Conservation (phyloP, 1,284 basidiomycete genomes). For the Cerrena zonata region DNA sequence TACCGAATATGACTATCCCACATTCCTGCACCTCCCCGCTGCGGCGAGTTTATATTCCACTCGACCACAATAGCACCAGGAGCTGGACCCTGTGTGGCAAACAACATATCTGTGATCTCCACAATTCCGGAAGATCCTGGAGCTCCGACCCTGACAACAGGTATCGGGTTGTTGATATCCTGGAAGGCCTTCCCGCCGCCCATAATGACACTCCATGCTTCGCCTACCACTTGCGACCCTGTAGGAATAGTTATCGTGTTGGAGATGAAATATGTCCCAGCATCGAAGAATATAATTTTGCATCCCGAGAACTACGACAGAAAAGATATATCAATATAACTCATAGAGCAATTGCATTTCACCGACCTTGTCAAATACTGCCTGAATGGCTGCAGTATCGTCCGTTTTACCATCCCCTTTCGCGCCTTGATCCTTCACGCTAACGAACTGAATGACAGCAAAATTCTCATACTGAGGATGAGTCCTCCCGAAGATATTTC, state of each 20-base stretch:
- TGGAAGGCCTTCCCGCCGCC: constrained; percentile 58
- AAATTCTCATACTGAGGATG: constrained; percentile 50
- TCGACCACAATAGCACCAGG: constrained; percentile 67
- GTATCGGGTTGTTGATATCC: constrained; percentile 45
- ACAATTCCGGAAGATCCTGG: constrained; percentile 42
- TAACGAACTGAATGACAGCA: constrained; percentile 58
- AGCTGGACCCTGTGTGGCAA: constrained; percentile 51
- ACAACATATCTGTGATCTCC: constrained; percentile 59
- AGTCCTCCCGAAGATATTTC: constrained; percentile 56
- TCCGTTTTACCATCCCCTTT: constrained; percentile 71
- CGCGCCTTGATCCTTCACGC: constrained; percentile 65
- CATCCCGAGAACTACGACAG: constrained; percentile 59
- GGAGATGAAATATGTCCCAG: constrained; percentile 63
- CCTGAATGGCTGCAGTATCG: constrained; percentile 65
- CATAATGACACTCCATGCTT: constrained; percentile 72
- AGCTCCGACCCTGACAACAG: constrained; percentile 55
- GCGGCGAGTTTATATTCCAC: constrained; percentile 62
- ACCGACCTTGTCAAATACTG: constrained; percentile 51
- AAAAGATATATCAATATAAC: not conserved
- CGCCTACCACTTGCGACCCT: constrained; percentile 66
- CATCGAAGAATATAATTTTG: constrained; percentile 75
- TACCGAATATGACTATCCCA: constrained; percentile 64
- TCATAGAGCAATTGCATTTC: no score
- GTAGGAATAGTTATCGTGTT: constrained; percentile 68
- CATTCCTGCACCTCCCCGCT: constrained; percentile 59